Evolutionary conservation across 2,329 filamentous ascomycete species (phyloP).

Genomic region (Trichoderma endophyticum): DNA sequence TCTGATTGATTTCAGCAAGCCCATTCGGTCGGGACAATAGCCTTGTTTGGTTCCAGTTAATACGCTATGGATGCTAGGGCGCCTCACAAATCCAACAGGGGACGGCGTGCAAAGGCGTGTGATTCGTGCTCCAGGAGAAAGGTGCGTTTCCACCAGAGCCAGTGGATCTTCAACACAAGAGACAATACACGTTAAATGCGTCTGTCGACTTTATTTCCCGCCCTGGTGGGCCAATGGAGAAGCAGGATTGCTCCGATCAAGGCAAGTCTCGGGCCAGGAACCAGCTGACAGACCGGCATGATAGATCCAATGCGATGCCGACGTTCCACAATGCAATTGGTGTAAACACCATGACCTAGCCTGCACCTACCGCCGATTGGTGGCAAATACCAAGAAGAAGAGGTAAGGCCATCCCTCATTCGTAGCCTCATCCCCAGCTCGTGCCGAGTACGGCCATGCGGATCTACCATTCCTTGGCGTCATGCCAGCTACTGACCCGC

Average conservation of each 20-base stretch:
- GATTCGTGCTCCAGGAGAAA: slow-evolving; percentile 2
- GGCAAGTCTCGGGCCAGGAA: neutral
- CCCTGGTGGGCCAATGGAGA: neutral
- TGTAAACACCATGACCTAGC: neutral
- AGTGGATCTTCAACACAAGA: neutral
- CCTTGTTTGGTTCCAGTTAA: too few species aligned
- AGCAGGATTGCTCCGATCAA: neutral
- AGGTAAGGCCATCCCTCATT: neutral
- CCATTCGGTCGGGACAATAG: neutral
- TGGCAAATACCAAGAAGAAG: neutral
- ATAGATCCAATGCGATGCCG: slow-evolving; percentile 3
- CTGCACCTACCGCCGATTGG: neutral
- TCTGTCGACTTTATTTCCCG: neutral
- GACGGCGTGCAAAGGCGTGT: neutral
- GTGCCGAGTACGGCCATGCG: too few species aligned
- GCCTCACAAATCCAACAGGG: neutral
- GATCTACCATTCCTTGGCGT: neutral
- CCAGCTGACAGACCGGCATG: neutral
- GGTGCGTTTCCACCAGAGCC: neutral
- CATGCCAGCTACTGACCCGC: neutral
- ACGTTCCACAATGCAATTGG: slow-evolving; percentile 4
- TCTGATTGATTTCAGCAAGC: neutral
- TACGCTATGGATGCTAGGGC: neutral
- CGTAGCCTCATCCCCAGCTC: neutral
- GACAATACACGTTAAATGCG: neutral